These are phyloP conservation scores for Alternaria triticina DNA, from an alignment of 2,329 filamentous ascomycete species.

Conservation along the genomic window DNA sequence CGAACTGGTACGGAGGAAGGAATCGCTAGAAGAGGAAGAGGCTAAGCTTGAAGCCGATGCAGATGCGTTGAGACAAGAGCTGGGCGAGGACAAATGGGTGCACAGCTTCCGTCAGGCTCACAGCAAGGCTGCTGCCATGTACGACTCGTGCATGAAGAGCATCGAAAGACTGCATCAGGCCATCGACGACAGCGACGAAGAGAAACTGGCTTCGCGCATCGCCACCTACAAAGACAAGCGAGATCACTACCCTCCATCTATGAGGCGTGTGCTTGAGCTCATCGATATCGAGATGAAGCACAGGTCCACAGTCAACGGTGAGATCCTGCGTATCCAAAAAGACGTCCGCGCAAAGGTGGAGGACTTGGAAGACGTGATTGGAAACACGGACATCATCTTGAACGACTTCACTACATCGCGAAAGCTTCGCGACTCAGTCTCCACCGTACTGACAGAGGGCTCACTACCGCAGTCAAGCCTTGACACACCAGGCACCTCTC, in stretches of 20 bases:
- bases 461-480: conserved; percentile 72
- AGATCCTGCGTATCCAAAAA: conserved; percentile 83
- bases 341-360: conserved; percentile 87
- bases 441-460: conserved; percentile 83
- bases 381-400: conserved; percentile 74
- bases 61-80: conserved; percentile 84
- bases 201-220: conserved; percentile 69
- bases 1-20: conserved; percentile 78
- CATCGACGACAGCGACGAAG: conserved; percentile 74
- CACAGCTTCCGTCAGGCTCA: conserved; percentile 93
- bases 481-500: conserved; percentile 67
- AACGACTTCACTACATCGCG: conserved; percentile 73
- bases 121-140: conserved; percentile 93
- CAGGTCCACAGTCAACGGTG: conserved; percentile 93
- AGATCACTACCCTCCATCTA: conserved; percentile 89
- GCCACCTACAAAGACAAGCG: conserved; percentile 96
- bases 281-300: conserved; percentile 96
- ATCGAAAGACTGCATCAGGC: conserved; percentile 81
- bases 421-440: conserved; percentile 88
- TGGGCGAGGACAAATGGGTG: conserved; percentile 96
- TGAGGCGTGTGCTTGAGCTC: conserved; percentile 87
- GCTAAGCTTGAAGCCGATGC: conserved; percentile 88
- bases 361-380: conserved; percentile 76
- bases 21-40: conserved; percentile 81
- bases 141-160: conserved; percentile 89